Evolutionary conservation across 495 filamentous ascomycete species (phyloP).

Genomic region (Tuber microsphaerosporum): DNA sequence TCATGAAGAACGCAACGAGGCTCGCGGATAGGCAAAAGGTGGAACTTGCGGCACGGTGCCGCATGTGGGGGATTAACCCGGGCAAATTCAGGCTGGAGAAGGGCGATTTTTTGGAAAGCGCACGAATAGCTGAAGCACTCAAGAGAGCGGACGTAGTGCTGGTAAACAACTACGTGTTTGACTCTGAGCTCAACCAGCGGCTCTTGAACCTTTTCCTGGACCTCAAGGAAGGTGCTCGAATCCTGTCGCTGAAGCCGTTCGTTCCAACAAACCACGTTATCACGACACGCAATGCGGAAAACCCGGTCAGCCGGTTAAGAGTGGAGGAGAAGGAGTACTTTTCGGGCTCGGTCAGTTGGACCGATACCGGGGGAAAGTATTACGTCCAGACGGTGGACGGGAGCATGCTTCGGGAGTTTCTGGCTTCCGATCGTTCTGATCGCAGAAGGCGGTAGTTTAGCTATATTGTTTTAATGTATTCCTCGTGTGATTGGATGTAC

Average conservation of each 20-base stretch:
- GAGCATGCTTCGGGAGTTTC: conserved; percentile 38
- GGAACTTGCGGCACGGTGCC: conserved; percentile 76
- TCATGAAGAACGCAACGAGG: conserved; percentile 79
- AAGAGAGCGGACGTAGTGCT: conserved; percentile 76
- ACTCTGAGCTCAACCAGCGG: conserved; percentile 71
- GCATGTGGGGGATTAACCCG: conserved; percentile 76
- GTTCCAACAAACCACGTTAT: conserved; percentile 65
- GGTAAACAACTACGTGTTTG: conserved; percentile 96
- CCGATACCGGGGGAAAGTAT: conserved; percentile 70
- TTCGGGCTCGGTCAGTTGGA: conserved; percentile 85
- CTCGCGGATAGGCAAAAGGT: conserved; percentile 77
- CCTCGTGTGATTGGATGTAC: background rate
- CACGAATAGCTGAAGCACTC: conserved; percentile 61
- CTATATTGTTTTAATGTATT: background rate
- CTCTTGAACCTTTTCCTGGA: conserved; percentile 88
- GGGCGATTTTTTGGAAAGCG: conserved; percentile 75
- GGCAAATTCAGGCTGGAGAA: conserved; percentile 73
- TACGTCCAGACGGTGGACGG: conserved; percentile 82
- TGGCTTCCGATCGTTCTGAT: conserved; percentile 5
- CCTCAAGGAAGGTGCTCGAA: conserved; percentile 80
- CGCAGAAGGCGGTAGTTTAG: background rate
- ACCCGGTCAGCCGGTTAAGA: conserved; percentile 65
- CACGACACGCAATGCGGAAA: conserved; percentile 60
- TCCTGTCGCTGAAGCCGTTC: conserved; percentile 78
- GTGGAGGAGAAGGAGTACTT: conserved; percentile 72